Evolutionary conservation across 2,329 filamentous ascomycete species (phyloP), one percentile per base, ranked within the genome.

Genomic region (Diaporthe citri): DNA sequence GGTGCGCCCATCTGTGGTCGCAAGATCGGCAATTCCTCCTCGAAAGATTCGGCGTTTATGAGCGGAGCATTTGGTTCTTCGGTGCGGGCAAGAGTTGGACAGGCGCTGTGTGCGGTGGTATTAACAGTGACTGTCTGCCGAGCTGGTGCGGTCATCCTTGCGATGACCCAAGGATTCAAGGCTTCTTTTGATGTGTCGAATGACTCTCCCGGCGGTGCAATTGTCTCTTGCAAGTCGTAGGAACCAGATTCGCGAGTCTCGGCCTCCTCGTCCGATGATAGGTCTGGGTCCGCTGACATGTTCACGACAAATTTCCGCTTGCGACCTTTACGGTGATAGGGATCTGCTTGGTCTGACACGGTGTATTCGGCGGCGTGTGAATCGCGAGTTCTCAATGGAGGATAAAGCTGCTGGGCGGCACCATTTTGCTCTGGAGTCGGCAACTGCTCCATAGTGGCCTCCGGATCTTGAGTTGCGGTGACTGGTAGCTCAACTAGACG

Each of bases 131-230:
- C 17, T 22, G 25, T 25, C 34, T 67, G 69, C 22, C 70, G 70
- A 52, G 62, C 48, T 41, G 79, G 76, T n/a, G 79, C 77, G 46
- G 78, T 82, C 79, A 84, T 80, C 75, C 83, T 85, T 39, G 85
- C 83, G 76, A 85, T 84, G 9, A 81, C 75, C 84, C 84, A 86
- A 31, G 84, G 85, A 73, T 86, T 85, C 8, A 85, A 76, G 13
- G 71, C 78, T 69, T 79, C 76, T 17, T 71, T 75, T 10, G 73
- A 72, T 36, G 57, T 25, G n/a, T 39, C 25, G 13, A 9, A 59
- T 17, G 22, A n/a, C 10, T 71, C 62, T 15, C 39, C 56, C 56
- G 28, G 36, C 20, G 41, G 60, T 7, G 7, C 9, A 28, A 36
- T 13, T 2, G 7, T 34, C 2, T 57, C 59, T 36, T 62, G 43